These are phyloP conservation scores for Globisporangium apiculatum DNA, from an alignment of 352 stramenopile species.

Conservation along the genomic window DNA sequence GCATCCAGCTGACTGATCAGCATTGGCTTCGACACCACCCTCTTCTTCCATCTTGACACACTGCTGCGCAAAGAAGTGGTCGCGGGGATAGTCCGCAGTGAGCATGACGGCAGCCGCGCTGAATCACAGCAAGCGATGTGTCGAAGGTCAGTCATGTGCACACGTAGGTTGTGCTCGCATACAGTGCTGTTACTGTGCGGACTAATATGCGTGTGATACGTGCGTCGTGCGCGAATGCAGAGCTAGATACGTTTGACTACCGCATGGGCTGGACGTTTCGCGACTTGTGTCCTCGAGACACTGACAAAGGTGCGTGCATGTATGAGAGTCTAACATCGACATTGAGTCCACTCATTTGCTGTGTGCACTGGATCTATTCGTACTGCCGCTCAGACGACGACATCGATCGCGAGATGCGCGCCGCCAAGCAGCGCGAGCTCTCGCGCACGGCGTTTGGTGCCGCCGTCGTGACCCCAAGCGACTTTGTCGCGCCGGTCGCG, in stretches of 20 bases:
- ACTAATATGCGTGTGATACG: no score
- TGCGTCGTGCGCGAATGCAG: conserved; percentile 10
- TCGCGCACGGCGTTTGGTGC: conserved; percentile 29
- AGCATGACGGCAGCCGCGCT: conserved; percentile 8
- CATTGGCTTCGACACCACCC: no score
- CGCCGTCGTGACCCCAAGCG: conserved; percentile 22
- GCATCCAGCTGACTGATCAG: no score
- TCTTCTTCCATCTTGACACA: no score
- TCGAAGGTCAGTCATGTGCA: conserved; percentile 11
- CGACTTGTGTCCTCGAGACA: conserved; percentile 13
- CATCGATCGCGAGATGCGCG: conserved; percentile 4
- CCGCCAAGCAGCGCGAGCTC: conserved; percentile 18
- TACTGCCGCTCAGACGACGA: conserved; percentile 6
- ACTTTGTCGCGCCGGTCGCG: conserved; percentile 32
- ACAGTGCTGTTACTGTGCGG: no score
- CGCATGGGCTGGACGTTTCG: conserved; percentile 57
- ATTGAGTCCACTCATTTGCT: background rate
- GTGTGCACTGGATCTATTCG: no score
- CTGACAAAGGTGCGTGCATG: conserved; percentile 10
- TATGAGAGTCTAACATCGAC: no score
- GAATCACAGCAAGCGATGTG: conserved; percentile 18
- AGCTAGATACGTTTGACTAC: conserved; percentile 50
- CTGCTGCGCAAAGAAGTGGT: no score
- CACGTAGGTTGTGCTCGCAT: background rate
- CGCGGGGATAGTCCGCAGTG: no score